Conservation (phyloP, 441 rosid species). For the Arabidopsis hybrid region DNA sequence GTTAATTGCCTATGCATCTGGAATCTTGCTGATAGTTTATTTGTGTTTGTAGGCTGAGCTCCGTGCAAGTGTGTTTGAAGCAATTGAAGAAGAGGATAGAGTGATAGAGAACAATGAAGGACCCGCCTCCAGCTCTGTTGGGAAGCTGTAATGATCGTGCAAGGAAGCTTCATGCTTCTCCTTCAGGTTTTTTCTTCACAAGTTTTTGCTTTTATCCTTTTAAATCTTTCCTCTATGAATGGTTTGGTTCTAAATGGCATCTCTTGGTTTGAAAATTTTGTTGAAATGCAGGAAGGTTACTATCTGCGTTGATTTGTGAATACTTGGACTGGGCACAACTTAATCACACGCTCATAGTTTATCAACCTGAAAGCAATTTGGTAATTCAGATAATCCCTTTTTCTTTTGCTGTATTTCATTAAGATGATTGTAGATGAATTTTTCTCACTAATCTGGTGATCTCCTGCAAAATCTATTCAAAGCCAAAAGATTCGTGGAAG, state of each 20-base stretch:
- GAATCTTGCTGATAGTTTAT: background rate
- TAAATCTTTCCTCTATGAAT: slow-evolving; percentile 48
- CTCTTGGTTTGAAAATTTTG: too few relatives aligned
- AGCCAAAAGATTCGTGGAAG: slow-evolving; percentile 94
- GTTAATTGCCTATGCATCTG: background rate
- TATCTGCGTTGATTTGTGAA: slow-evolving; percentile 85
- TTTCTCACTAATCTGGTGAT: slow-evolving; percentile 31
- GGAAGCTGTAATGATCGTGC: slow-evolving; percentile 97
- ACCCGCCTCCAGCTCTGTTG: slow-evolving; percentile 85
- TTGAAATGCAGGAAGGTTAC: slow-evolving; percentile 79
- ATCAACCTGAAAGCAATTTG: slow-evolving; percentile 96
- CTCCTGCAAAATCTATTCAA: slow-evolving; percentile 6
- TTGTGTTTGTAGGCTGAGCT: slow-evolving; percentile 78
- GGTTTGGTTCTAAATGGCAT: background rate
- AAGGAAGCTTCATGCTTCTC: slow-evolving; percentile 88
- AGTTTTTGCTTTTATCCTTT: slow-evolving; percentile 68
- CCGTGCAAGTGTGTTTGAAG: slow-evolving; percentile 96
- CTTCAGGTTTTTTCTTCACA: slow-evolving; percentile 68
- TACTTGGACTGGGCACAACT: slow-evolving; percentile 97
- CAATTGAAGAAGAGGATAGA: slow-evolving; percentile 94
- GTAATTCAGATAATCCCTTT: slow-evolving; percentile 65
- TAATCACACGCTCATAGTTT: slow-evolving; percentile 86
- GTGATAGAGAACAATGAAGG: slow-evolving; percentile 81
- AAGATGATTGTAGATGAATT: background rate
- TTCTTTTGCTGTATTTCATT: slow-evolving; percentile 4